Evolutionary conservation across 768 basidiomycete species (phyloP).

Genomic region (Lyophyllum decastes): DNA sequence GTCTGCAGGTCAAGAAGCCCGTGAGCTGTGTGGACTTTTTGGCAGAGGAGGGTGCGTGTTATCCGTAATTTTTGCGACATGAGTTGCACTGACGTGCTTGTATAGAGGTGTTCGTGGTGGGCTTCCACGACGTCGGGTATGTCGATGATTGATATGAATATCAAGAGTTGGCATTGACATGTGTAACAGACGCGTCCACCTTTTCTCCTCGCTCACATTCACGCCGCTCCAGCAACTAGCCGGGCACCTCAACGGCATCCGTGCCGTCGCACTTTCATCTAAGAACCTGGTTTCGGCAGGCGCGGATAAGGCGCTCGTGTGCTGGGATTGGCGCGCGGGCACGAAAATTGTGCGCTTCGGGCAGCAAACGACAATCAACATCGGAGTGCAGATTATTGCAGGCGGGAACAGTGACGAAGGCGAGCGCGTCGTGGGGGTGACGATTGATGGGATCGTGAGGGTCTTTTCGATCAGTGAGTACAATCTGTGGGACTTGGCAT

Average conservation of each 20-base stretch:
- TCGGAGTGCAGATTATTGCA: constrained; percentile 83
- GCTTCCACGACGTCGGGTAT: constrained; percentile 90
- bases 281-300: constrained; percentile 87
- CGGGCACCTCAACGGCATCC: constrained; percentile 86
- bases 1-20: constrained; percentile 82
- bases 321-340: constrained; percentile 90
- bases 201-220: constrained; percentile 86
- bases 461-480: constrained; percentile 87
- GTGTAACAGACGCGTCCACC: constrained; percentile 72
- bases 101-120: constrained; percentile 86
- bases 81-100: not conserved
- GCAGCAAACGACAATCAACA: constrained; percentile 90
- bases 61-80: not conserved
- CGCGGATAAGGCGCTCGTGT: constrained; percentile 73
- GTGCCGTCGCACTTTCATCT: constrained; percentile 84
- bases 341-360: constrained; percentile 90
- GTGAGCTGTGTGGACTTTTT: constrained; percentile 90
- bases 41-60: constrained; percentile 66
- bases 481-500: not conserved
- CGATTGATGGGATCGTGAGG: constrained; percentile 88
- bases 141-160: constrained; percentile 16
- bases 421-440: constrained; percentile 86
- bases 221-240: constrained; percentile 82
- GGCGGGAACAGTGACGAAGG: constrained; percentile 54
- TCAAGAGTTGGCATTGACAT: not conserved